Percentiles rank a stretch among this genome's conserved stretches.
Evolutionary conservation across 2,329 filamentous ascomycete species (phyloP).

Genomic region (Colletotrichum lini): DNA sequence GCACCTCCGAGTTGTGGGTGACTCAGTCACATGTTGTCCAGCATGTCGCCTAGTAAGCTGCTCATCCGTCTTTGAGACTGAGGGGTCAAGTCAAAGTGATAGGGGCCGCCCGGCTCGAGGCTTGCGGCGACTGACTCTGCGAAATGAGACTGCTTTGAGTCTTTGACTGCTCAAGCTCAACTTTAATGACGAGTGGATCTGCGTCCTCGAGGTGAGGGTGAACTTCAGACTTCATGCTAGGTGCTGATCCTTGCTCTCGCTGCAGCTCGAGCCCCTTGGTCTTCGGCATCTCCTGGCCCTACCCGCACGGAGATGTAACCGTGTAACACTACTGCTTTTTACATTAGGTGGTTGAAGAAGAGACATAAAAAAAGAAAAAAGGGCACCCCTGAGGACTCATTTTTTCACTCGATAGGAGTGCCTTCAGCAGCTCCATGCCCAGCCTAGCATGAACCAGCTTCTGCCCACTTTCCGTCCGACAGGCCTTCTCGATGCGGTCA

Average conservation of each 20-base stretch:
- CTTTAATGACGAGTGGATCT: background rate
- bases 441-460: conserved; percentile 20
- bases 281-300: conserved; percentile 20
- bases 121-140: conserved; percentile 18
- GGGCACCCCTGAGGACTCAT: background rate
- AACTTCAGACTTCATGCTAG: conserved; percentile 24
- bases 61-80: background rate
- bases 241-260: conserved; percentile 21
- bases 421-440: background rate
- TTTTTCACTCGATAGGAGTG: too few relatives aligned
- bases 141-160: background rate
- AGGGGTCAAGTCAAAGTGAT: background rate
- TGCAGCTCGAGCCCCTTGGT: conserved; percentile 2
- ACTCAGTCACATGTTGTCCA: background rate
- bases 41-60: background rate
- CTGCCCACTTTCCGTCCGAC: conserved; percentile 24
- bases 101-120: background rate
- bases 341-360: background rate
- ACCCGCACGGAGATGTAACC: conserved; percentile 11
- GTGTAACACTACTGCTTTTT: background rate
- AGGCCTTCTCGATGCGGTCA: background rate
- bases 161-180: background rate
- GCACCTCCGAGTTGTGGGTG: background rate
- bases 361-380: conserved; percentile 4
- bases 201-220: conserved; percentile 1